A percentile compares a stretch with the other conserved stretches of the same genome.
These are phyloP conservation scores for Termitomyces sp. DNA, from an alignment of 768 basidiomycete species.

Conservation along the genomic window DNA sequence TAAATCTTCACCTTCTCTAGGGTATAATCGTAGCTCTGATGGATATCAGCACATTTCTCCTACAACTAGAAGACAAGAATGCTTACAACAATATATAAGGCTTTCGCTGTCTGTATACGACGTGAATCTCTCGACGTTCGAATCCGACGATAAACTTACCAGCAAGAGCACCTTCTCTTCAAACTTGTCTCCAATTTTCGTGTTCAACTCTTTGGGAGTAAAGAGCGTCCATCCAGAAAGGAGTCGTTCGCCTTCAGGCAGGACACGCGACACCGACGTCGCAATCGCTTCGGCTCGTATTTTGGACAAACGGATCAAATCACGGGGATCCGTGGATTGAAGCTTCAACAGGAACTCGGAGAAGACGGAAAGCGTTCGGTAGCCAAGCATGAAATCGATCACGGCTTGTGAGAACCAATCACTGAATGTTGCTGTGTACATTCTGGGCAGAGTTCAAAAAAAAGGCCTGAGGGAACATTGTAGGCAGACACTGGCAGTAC, in stretches of 20 bases:
- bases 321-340: slow-evolving; percentile 87
- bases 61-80: slow-evolving; percentile 2
- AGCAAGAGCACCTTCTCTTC: slow-evolving; percentile 93
- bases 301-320: slow-evolving; percentile 81
- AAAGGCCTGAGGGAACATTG: neutral
- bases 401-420: slow-evolving; percentile 98
- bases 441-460: slow-evolving; percentile 31
- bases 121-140: neutral
- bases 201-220: slow-evolving; percentile 71
- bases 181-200: slow-evolving; percentile 69
- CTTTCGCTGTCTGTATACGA: slow-evolving; percentile 33
- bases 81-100: slow-evolving; percentile 77
- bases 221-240: slow-evolving; percentile 91
- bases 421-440: slow-evolving; percentile 85
- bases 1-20: slow-evolving; percentile 89
- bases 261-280: slow-evolving; percentile 71
- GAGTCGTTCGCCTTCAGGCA: slow-evolving; percentile 71
- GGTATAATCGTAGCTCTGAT: slow-evolving; percentile 87
- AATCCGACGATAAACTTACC: slow-evolving; percentile 37
- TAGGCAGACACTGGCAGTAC: slow-evolving; percentile 19
- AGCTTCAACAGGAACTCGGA: slow-evolving; percentile 89
- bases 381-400: slow-evolving; percentile 87
- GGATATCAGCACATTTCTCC: neutral
- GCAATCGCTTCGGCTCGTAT: slow-evolving; percentile 92
- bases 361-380: slow-evolving; percentile 83